A percentile compares a stretch with the other conserved stretches of the same genome.
phyloP scores from a whole-genome alignment of 1,139 yeast species.

The Wickerhamomyces sp. region DNA sequence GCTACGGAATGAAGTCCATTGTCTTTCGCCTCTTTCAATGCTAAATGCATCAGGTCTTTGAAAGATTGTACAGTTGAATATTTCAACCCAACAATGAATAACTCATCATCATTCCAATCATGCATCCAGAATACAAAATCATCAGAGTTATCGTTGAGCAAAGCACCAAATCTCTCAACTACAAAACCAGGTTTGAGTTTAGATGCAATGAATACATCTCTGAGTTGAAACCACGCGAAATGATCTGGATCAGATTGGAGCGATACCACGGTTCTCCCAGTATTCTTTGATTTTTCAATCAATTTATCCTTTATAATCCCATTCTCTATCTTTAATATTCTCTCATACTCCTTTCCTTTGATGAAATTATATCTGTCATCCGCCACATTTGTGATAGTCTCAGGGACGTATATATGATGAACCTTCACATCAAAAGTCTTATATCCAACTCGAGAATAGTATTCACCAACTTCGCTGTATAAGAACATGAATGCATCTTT shows the following conservation, averaged over 20 bases:
- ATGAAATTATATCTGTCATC: no score
- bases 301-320: constrained; percentile 24
- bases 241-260: constrained; percentile 33
- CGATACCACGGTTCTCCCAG: constrained; percentile 27
- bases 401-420: constrained; percentile 17
- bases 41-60: constrained; percentile 9
- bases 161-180: constrained; percentile 15
- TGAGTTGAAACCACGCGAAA: constrained; percentile 37
- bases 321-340: constrained; percentile 29
- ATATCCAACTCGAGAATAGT: constrained; percentile 56
- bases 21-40: constrained; percentile 13
- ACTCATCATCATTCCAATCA: constrained; percentile 34
- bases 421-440: constrained; percentile 42
- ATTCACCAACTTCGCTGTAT: constrained; percentile 72
- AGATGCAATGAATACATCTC: constrained; percentile 32
- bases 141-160: constrained; percentile 9
- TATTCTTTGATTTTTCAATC: constrained; percentile 24
- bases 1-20: constrained; percentile 6
- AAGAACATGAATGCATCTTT: constrained; percentile 14
- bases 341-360: constrained; percentile 29
- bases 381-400: constrained; percentile 8
- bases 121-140: constrained; percentile 43
- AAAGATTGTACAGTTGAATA: constrained; percentile 13
- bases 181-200: constrained; percentile 8
- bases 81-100: constrained; percentile 28